phyloP scores from a whole-genome alignment of 2,329 filamentous ascomycete genomes.

The Periconia macrospinosa region DNA sequence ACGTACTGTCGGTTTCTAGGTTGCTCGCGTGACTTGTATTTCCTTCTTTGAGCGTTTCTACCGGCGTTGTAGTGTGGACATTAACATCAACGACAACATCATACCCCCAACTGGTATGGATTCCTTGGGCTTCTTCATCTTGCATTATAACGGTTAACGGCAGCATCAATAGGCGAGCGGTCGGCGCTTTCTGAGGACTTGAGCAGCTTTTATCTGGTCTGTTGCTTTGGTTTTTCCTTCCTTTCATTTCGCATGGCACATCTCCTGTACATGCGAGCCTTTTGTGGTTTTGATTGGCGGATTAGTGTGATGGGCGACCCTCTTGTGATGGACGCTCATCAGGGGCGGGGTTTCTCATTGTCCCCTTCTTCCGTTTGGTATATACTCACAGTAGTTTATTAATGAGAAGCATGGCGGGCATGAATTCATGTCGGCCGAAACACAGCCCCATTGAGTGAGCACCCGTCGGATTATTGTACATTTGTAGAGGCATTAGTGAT shows the following conservation, averaged over 20 bases:
- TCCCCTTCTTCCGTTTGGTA: constrained; percentile 1
- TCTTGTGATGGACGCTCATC: background rate
- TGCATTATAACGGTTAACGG: constrained; percentile 38
- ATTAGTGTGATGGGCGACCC: constrained; percentile 5
- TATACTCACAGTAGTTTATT: constrained; percentile 3
- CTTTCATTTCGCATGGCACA: too few species aligned
- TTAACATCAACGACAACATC: constrained; percentile 18
- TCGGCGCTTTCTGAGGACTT: constrained; percentile 48
- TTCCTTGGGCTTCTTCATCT: constrained; percentile 14
- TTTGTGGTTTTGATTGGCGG: constrained; percentile 5
- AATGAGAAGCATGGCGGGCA: constrained; percentile 15
- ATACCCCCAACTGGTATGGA: constrained; percentile 9
- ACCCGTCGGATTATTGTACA: too few species aligned
- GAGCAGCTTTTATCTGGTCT: constrained; percentile 41
- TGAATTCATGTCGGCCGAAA: constrained; percentile 39
- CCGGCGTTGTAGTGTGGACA: constrained; percentile 24
- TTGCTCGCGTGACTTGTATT: background rate
- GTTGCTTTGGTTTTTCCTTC: background rate
- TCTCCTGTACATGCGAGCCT: constrained; percentile 1
- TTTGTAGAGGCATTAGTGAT: background rate
- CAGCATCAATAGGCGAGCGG: constrained; percentile 47
- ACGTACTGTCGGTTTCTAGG: background rate
- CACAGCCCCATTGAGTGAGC: background rate
- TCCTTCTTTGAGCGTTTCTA: constrained; percentile 18
- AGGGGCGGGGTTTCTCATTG: background rate